Evolutionary conservation across 106 monocot species (phyloP), one percentile per base, ranked within the genome.

Genomic region (Dendrobium nobile): DNA sequence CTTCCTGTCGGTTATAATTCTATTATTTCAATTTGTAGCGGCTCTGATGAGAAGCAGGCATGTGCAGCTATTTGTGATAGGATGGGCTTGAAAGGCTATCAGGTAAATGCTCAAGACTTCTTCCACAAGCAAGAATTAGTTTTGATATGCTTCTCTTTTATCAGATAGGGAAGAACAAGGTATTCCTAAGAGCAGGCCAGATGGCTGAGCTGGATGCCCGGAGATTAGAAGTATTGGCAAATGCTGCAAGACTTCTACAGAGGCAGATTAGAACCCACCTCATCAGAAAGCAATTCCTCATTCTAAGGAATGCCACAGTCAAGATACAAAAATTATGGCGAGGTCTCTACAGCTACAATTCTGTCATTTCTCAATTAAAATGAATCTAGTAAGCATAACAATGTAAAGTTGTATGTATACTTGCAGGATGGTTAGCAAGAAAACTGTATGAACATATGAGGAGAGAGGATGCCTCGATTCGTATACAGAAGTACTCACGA

Each of bases 201-300:
- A 99, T 99, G 99, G 99, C 95, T 77, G 95, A 95, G 78, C 87
- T 99, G 59, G 99, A 99, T 88, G 95, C 99, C 79, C 82, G 95
- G 84, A 93, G 99, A 87, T 87, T 85, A 80, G 99, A 99, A 79
- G 87, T 99, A 18, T 85, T 99, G 80, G 91, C 91, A 83, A 90
- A 89, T 86, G 95, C 95, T 67, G 88, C 90, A 68, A 93, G 78
- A 78, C 77, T 79, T 20, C 88, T 99, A 67, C 99, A 99, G 80
- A 93, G 95, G 78, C 91, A 90, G 79, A 95, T 99, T 33, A 85
- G 87, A 77, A 99, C 99, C 82, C 86, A 95, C 81, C 82, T 95
- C 40, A 72, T 89, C 58, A 73, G 93, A 67, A 99, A 99, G 80
- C 90, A 95, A 58, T 99, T 91, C 75, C 79, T 95, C 70, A 79